A percentile compares a stretch with the other conserved stretches of the same genome.
Conservation (phyloP, 169 alveolate genomes). For the Plasmodium chabaudi region DNA sequence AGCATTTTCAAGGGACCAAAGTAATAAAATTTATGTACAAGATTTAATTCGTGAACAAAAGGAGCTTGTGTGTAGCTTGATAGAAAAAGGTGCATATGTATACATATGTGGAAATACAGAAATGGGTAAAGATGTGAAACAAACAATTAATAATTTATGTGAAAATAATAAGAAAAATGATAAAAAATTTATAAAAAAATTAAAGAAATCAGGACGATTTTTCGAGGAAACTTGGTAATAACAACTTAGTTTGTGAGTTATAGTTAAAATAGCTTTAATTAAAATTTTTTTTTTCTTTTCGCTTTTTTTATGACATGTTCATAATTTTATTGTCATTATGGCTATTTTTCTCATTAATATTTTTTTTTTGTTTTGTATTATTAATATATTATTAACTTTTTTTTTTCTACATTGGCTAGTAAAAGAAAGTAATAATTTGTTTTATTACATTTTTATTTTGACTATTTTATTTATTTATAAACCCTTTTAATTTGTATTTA, state of each 20-base stretch:
- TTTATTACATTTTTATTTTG: slow-evolving; percentile 2
- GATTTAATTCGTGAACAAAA: slow-evolving; percentile 61
- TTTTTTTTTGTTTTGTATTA: slow-evolving; percentile 24
- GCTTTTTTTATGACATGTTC: slow-evolving; percentile 9
- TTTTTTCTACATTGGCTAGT: slow-evolving; percentile 29
- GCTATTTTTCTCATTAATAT: neutral
- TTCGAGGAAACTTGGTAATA: slow-evolving; percentile 83
- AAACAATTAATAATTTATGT: slow-evolving; percentile 53
- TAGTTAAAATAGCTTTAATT: neutral
- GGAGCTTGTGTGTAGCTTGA: slow-evolving; percentile 69
- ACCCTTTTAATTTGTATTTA: slow-evolving; percentile 5
- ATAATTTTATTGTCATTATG: slow-evolving; percentile 1
- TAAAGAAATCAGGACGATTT: slow-evolving; percentile 73
- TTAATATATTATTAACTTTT: neutral
- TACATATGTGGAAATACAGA: slow-evolving; percentile 71
- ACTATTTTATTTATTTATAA: slow-evolving; percentile 4
- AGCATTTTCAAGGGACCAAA: slow-evolving; percentile 72
- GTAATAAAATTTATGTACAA: slow-evolving; percentile 63
- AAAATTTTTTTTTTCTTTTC: slow-evolving; percentile 7
- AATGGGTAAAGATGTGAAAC: slow-evolving; percentile 64
- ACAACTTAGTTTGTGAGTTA: neutral
- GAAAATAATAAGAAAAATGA: slow-evolving; percentile 40
- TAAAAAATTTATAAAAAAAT: slow-evolving; percentile 53
- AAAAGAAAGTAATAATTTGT: neutral
- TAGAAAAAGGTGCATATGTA: slow-evolving; percentile 70